phyloP scores from a whole-genome alignment of 2,329 filamentous ascomycete species.

The Penicillium nordicum region DNA sequence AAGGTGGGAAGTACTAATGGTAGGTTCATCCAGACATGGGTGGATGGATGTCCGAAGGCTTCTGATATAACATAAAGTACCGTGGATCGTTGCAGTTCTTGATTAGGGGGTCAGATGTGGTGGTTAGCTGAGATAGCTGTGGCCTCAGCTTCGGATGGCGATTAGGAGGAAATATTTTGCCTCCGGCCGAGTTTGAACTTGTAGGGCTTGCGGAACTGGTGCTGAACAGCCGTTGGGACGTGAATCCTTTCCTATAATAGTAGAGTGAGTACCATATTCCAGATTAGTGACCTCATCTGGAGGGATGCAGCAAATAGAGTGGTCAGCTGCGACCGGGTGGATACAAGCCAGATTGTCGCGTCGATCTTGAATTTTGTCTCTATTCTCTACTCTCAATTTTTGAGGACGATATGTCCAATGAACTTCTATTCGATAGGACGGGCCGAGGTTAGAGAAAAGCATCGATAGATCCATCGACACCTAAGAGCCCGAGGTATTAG shows the following conservation, averaged over 20 bases:
- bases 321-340: background rate
- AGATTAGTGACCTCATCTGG: background rate
- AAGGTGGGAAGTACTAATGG: background rate
- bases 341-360: background rate
- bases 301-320: background rate
- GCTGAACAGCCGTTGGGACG: background rate
- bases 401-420: background rate
- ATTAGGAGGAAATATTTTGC: background rate
- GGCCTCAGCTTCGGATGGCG: background rate
- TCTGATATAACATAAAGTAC: background rate
- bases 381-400: background rate
- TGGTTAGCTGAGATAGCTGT: background rate
- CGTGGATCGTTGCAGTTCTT: background rate
- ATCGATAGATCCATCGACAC: background rate
- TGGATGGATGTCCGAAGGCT: background rate
- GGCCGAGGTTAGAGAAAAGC: background rate
- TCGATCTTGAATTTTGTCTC: background rate
- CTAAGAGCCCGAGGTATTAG: background rate
- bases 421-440: background rate
- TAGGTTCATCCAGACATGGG: background rate
- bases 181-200: background rate
- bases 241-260: background rate
- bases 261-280: background rate
- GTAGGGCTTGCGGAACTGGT: background rate
- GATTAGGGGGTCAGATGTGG: background rate